phyloP scores from a whole-genome alignment of 768 basidiomycete genomes.

The Porpolomopsis calyptriformis region DNA sequence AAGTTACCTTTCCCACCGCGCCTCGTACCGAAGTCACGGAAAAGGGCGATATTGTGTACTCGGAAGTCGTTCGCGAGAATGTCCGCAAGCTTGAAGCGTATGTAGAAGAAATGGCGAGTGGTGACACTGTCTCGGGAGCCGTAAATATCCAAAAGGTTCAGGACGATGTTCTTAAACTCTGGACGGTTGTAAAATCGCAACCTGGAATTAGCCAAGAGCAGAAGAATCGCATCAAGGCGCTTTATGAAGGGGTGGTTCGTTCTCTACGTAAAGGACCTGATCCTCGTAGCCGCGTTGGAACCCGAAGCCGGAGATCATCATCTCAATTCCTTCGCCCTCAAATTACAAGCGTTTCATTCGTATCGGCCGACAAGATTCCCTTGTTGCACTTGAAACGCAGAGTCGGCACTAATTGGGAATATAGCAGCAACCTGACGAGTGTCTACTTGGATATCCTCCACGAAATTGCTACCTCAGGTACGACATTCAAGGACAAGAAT shows the following conservation, averaged over 20 bases:
- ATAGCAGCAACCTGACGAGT: conserved; percentile 91
- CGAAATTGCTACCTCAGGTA: conserved; percentile 97
- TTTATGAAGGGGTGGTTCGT: conserved; percentile 94
- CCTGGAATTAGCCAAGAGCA: conserved; percentile 96
- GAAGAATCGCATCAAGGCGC: conserved; percentile 86
- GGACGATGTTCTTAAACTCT: conserved; percentile 91
- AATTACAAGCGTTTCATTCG: conserved; percentile 61
- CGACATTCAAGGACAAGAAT: conserved; percentile 98
- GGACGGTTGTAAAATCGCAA: conserved; percentile 94
- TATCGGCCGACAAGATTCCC: conserved; percentile 78
- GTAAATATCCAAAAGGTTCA: conserved; percentile 98
- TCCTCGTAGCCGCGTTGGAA: conserved; percentile 38
- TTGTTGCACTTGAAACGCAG: conserved; percentile 95
- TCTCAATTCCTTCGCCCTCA: conserved; percentile 96
- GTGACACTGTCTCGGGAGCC: conserved; percentile 69
- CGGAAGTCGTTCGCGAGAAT: conserved; percentile 90
- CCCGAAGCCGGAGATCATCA: conserved; percentile 79
- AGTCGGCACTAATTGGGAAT: conserved; percentile 91
- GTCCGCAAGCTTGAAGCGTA: conserved; percentile 98
- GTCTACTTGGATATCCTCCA: conserved; percentile 95
- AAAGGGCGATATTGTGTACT: conserved; percentile 91
- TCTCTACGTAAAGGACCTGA: conserved; percentile 78
- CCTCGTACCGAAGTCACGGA: conserved; percentile 89
- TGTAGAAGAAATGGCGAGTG: conserved; percentile 96
- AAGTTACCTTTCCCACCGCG: conserved; percentile 97